Evolutionary conservation across 106 monocot species (phyloP), one percentile per base, ranked within the genome.

Genomic region (Dendrobium huoshanense): DNA sequence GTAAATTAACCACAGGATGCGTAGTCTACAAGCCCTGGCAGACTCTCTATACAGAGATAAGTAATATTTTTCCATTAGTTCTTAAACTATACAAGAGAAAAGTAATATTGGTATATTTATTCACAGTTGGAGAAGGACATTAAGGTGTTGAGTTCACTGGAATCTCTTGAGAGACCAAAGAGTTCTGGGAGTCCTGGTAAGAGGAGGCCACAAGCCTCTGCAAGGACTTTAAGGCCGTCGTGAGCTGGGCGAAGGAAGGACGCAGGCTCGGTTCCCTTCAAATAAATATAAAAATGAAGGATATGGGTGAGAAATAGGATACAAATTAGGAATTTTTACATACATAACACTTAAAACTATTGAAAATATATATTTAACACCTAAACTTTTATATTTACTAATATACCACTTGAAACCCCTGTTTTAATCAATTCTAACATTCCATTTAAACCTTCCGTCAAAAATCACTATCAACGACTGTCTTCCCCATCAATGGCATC

Each of bases 181-280:
- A 79, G 77, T 75, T 91, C 47, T 87, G 89, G 3, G 81, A 29
- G 6, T 91, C 94, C 67, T 88, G 85, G 51, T 89, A 75, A 56
- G 85, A 51, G 51, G 98, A 88, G 73, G 83, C 82, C 61, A 90
- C 91, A 10, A 99, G 89, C 56, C 87, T 85, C 80, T 95, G 89
- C 64, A 99, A 80, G 27, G 92, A 84, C 64, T 87, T 93, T 47
- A 99, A 80, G 31, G 91, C 88, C 6, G 87, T 83, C 2, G 83
- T 88, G 31, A 99, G 88, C 67, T 99, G 85, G 7, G 87, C 89
- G 82, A 99, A 99, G 4, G 98, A 99, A 3, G 98, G 98, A 9
- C 98, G 90, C 88, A 92, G 79, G 76, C 79, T 91, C 79, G 98
- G 93, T 77, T 99, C 98, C 45, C 98, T 99, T 10, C 45, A 77